phyloP scores from a whole-genome alignment of 495 filamentous ascomycete genomes.

The Daldinia vernicosa region DNA sequence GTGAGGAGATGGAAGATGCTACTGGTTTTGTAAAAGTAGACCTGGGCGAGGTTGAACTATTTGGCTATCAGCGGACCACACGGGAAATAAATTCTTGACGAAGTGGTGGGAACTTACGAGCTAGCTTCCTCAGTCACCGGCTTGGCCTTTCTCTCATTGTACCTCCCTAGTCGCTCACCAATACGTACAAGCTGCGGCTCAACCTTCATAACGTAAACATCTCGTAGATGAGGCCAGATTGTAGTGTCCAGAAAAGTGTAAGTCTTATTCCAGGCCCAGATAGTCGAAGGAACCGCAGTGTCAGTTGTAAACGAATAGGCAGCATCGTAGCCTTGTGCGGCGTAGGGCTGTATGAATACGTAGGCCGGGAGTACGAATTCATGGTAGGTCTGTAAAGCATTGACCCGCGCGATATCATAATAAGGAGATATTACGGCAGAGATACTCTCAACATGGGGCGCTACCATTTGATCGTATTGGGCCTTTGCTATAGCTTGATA shows the following conservation, averaged over 20 bases:
- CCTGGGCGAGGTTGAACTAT: slow-evolving; percentile 18
- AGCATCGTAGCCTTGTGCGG: slow-evolving; percentile 71
- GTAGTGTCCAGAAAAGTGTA: slow-evolving; percentile 74
- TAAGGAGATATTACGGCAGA: slow-evolving; percentile 71
- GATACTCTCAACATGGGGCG: slow-evolving; percentile 75
- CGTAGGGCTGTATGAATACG: slow-evolving; percentile 74
- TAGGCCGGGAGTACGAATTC: slow-evolving; percentile 79
- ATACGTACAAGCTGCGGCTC: slow-evolving; percentile 95
- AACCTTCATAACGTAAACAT: slow-evolving; percentile 88
- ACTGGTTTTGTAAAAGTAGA: slow-evolving; percentile 53
- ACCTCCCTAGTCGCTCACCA: slow-evolving; percentile 84
- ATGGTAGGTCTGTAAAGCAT: slow-evolving; percentile 71
- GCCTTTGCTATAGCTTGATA: slow-evolving; percentile 65
- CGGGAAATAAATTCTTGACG: slow-evolving; percentile 17
- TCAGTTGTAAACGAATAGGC: slow-evolving; percentile 71
- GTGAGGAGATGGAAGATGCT: slow-evolving; percentile 37
- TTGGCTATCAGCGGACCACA: slow-evolving; percentile 6
- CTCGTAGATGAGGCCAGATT: slow-evolving; percentile 79
- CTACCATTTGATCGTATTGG: slow-evolving; percentile 74
- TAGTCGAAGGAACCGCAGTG: slow-evolving; percentile 76
- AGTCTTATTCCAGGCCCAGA: slow-evolving; percentile 71
- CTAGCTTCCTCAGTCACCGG: slow-evolving; percentile 27
- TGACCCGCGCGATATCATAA: slow-evolving; percentile 69
- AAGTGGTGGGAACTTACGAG: slow-evolving; percentile 29
- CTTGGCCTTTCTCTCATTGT: slow-evolving; percentile 53